Evolutionary conservation across 2,329 filamentous ascomycete genomes (phyloP).

Genomic region (Clonostachys sp.): DNA sequence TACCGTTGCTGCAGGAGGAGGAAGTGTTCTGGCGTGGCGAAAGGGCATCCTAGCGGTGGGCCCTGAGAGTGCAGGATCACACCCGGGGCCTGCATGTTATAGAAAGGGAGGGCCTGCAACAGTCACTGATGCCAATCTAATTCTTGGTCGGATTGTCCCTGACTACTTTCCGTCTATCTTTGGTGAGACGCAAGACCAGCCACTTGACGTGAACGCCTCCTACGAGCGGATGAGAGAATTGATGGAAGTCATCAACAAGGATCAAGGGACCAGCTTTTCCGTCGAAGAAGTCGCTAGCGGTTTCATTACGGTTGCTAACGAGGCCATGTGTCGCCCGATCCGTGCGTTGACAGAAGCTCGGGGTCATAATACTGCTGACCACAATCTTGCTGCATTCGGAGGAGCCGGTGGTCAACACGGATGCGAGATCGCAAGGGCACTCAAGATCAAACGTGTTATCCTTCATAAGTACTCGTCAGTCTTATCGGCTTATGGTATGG

Average conservation of each 20-base stretch:
- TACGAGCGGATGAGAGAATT: conserved; percentile 32
- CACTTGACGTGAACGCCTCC: conserved; percentile 32
- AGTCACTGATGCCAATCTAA: conserved; percentile 68
- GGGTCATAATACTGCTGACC: conserved; percentile 24
- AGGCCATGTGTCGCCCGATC: conserved; percentile 27
- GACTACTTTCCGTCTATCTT: conserved; percentile 69
- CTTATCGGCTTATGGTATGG: conserved; percentile 40
- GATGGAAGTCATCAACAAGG: conserved; percentile 32
- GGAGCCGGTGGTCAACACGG: conserved; percentile 37
- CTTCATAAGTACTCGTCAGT: conserved; percentile 40
- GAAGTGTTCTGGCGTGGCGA: conserved; percentile 63
- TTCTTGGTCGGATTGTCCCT: conserved; percentile 52
- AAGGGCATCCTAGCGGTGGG: conserved; percentile 72
- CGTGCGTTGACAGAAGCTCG: conserved; percentile 26
- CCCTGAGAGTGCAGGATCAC: conserved; percentile 65
- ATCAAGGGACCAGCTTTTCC: conserved; percentile 19
- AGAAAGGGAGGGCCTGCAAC: conserved; percentile 65
- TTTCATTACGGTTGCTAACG: conserved; percentile 27
- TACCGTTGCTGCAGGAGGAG: conserved; percentile 73
- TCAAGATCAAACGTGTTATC: conserved; percentile 34
- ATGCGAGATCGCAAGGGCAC: conserved; percentile 30
- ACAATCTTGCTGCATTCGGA: conserved; percentile 28
- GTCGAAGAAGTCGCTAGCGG: conserved; percentile 27
- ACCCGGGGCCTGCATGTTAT: conserved; percentile 70
- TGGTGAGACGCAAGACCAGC: conserved; percentile 59